These are phyloP conservation scores for Xylaria sp. DNA, from an alignment of 2,329 filamentous ascomycete species.

Conservation along the genomic window DNA sequence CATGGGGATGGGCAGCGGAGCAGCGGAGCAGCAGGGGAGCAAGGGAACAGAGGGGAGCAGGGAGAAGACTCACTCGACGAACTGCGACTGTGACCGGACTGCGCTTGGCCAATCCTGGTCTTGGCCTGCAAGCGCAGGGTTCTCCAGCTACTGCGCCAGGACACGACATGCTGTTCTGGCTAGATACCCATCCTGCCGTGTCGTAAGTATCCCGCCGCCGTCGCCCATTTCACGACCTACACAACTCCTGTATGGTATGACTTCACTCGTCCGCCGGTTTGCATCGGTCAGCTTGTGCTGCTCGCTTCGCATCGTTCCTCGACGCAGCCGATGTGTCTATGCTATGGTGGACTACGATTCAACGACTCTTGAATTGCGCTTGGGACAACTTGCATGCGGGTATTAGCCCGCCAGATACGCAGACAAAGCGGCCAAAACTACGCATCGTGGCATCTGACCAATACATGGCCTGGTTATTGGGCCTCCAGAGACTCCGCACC, in stretches of 20 bases:
- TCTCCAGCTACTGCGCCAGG: conserved; percentile 16
- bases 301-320: not conserved
- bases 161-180: no score
- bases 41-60: no score
- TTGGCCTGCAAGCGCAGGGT: conserved; percentile 24
- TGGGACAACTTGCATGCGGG: not conserved
- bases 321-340: not conserved
- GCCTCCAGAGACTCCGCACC: conserved; percentile 9
- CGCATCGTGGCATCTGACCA: conserved; percentile 13
- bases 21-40: no score
- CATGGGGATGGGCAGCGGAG: no score
- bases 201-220: no score
- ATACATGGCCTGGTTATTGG: conserved; percentile 12
- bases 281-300: not conserved
- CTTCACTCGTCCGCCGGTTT: conserved; percentile 7
- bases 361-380: not conserved
- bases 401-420: conserved; percentile 5
- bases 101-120: conserved; percentile 10
- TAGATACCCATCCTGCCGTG: no score
- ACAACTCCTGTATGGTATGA: conserved; percentile 18
- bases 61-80: conserved; percentile 22
- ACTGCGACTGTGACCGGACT: conserved; percentile 1
- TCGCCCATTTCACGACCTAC: conserved; percentile 1
- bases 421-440: not conserved
- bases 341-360: not conserved